phyloP scores from a whole-genome alignment of 345 rosid species.

The Sisymbrium irio region DNA sequence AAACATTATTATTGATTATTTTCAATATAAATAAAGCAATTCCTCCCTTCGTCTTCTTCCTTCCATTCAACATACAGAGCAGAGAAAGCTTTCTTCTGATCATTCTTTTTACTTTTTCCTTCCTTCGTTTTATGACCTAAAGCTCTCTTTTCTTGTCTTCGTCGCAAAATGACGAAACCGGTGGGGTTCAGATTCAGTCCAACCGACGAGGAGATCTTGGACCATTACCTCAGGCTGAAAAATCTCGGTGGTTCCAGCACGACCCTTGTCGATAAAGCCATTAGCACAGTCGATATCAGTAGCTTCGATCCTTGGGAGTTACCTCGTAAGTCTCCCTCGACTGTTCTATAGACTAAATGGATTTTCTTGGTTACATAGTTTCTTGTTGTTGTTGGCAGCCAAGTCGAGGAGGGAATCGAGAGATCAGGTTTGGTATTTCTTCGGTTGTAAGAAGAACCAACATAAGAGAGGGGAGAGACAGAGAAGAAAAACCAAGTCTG shows the following conservation, averaged over 20 bases:
- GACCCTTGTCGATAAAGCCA: background rate
- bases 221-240: slow-evolving; percentile 31
- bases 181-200: slow-evolving; percentile 47
- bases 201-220: slow-evolving; percentile 40
- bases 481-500: background rate
- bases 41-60: background rate
- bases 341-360: background rate
- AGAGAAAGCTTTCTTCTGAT: background rate
- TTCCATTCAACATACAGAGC: background rate
- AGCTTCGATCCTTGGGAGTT: slow-evolving; percentile 48
- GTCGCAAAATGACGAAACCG: background rate
- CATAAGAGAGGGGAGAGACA: slow-evolving; percentile 15
- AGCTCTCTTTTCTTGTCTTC: background rate
- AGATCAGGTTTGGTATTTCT: slow-evolving; percentile 13
- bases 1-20: background rate
- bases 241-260: slow-evolving; percentile 6
- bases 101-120: background rate
- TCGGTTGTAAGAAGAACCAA: slow-evolving; percentile 6
- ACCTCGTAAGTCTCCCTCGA: slow-evolving; percentile 23
- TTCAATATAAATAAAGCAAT: background rate
- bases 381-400: background rate
- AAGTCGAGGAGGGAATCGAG: background rate
- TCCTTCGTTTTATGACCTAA: background rate
- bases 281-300: slow-evolving; percentile 42
- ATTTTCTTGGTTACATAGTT: no score